phyloP scores from a whole-genome alignment of 176 grass and related monocot genomes.

The Metroxylon sagu region DNA sequence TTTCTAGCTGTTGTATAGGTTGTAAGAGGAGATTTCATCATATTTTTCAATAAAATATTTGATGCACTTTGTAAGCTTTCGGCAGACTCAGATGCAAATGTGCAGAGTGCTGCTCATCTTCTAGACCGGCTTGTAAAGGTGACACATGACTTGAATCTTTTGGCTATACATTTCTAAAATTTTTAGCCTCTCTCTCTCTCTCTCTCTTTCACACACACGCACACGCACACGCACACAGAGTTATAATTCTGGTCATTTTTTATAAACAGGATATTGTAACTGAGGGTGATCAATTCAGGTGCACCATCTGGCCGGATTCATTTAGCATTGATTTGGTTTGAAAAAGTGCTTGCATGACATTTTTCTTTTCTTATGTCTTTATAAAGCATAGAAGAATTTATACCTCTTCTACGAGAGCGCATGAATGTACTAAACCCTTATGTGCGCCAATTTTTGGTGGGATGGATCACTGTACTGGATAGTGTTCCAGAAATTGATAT shows the following conservation, averaged over 20 bases:
- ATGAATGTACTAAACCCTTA: slow-evolving; percentile 99
- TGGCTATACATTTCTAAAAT: neutral
- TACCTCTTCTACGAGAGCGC: slow-evolving; percentile 94
- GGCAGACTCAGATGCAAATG: slow-evolving; percentile 94
- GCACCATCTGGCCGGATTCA: slow-evolving; percentile 7
- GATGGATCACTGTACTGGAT: slow-evolving; percentile 98
- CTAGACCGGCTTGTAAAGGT: slow-evolving; percentile 98
- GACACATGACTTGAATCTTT: slow-evolving; percentile 3
- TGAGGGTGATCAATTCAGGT: slow-evolving; percentile 99
- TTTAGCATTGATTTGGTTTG: slow-evolving; percentile 13
- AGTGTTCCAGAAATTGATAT: slow-evolving; percentile 99
- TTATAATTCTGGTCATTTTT: slow-evolving; percentile 17
- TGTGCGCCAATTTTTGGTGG: slow-evolving; percentile 97
- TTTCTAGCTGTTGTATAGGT: slow-evolving; percentile 36
- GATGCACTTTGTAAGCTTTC: slow-evolving; percentile 94
- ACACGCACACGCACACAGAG: neutral
- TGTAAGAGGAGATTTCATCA: slow-evolving; percentile 93
- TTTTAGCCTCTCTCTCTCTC: neutral
- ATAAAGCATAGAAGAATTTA: slow-evolving; percentile 99
- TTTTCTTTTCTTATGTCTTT: slow-evolving; percentile 24
- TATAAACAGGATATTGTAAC: slow-evolving; percentile 92
- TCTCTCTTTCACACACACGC: no score
- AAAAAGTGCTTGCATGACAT: slow-evolving; percentile 16
- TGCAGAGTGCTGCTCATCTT: slow-evolving; percentile 99
- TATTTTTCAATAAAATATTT: slow-evolving; percentile 97